Evolutionary conservation across 129 eudicot genomes (phyloP), one percentile per base, ranked within the genome.

Genomic region (Solidago caesia): DNA sequence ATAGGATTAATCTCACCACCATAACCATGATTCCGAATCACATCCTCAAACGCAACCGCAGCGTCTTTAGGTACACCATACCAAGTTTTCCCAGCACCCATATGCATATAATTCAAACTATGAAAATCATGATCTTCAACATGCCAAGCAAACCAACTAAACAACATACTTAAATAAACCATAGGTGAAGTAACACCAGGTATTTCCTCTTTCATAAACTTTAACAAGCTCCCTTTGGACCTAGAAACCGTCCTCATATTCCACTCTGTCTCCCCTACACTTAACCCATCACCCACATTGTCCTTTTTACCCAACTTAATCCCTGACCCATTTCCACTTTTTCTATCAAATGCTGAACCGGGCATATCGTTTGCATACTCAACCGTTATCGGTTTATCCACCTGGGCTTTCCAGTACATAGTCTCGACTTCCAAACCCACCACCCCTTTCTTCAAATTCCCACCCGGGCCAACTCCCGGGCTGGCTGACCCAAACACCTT

Each of bases 71-170:
- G 97, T 70, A 93, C 97, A 11, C 97, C 97, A 68, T 93, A 93
- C 98, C 97, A 93, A 2, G 97, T 93, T 82, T 93, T 93, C 21
- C 88, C 88, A 4, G 91, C 87, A 44, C 98, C 98, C 80, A 80
- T 56, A 72, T 94, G 98, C 92, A 94, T 67, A 71, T 90, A 94
- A 75, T 90, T 94, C 87, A 94, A 75, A 82, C 98, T 94, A 79
- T 94, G 98, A 69, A 94, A 74, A 76, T 94, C 98, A 75, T 94
- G 98, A 76, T 94, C 98, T 77, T 94, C 98, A 48, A 88, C 98
- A 71, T 94, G 98, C 98, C 98, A 94, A 70, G 97, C 98, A 72
- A 90, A 94, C 98, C 98, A 94, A 58, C 98, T 94, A 80, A 88
- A 90, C 87, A 94, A 49, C 98, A 93, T 93, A 2, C 91, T 89